These are phyloP conservation scores for Corrigiola litoralis DNA, from an alignment of 179 eudicot genomes.

Conservation along the genomic window DNA sequence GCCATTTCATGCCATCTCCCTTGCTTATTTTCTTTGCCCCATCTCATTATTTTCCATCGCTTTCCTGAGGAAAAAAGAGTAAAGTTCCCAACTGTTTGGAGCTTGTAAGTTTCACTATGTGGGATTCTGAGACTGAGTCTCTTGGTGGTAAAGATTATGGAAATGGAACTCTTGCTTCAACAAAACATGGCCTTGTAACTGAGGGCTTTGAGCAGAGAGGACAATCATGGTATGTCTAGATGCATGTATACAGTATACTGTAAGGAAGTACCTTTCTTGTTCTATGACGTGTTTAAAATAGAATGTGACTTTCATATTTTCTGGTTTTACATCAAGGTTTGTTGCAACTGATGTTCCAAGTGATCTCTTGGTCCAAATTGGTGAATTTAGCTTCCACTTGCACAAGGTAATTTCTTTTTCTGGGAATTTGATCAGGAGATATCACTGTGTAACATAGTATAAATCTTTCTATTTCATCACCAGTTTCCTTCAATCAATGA, in stretches of 20 bases:
- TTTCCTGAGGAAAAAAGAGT: neutral
- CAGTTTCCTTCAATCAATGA: neutral
- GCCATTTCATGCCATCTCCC: slow-evolving; percentile 12
- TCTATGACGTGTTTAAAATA: neutral
- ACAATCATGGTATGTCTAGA: slow-evolving; percentile 67
- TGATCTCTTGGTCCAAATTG: slow-evolving; percentile 77
- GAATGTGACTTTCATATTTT: neutral
- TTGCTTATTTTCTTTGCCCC: slow-evolving; percentile 13
- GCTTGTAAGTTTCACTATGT: slow-evolving; percentile 43
- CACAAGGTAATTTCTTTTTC: slow-evolving; percentile 57
- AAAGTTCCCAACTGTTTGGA: neutral
- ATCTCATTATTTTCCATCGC: slow-evolving; percentile 6
- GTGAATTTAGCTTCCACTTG: slow-evolving; percentile 74
- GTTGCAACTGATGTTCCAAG: slow-evolving; percentile 91
- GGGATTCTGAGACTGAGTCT: slow-evolving; percentile 89
- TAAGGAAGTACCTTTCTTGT: neutral
- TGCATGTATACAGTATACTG: neutral
- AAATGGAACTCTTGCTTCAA: slow-evolving; percentile 49
- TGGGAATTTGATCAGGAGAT: neutral
- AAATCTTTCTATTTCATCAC: neutral
- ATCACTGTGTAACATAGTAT: no score
- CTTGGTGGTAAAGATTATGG: slow-evolving; percentile 60
- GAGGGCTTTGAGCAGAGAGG: slow-evolving; percentile 96
- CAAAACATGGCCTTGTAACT: slow-evolving; percentile 66
- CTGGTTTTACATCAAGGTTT: slow-evolving; percentile 41